A percentile compares a stretch with the other conserved stretches of the same genome.
Evolutionary conservation across 257 asterid species (phyloP).

Genomic region (Solanum gracilifrons): DNA sequence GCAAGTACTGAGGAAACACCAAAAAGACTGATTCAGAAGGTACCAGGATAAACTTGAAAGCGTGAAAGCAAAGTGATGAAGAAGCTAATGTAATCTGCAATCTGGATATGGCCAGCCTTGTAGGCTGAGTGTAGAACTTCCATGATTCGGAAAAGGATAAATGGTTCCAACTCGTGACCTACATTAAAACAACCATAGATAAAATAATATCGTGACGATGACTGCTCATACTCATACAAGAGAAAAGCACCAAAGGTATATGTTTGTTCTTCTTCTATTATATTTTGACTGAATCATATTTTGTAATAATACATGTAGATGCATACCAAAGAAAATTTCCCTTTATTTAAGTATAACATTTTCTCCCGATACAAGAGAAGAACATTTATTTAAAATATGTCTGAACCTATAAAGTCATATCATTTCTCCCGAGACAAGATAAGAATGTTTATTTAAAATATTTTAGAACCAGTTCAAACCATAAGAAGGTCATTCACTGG

Average conservation of each 20-base stretch:
- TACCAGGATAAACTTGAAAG: slow-evolving; percentile 72
- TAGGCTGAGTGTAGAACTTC: slow-evolving; percentile 71
- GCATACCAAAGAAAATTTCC: background rate
- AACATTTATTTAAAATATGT: background rate
- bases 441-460: background rate
- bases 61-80: slow-evolving; percentile 63
- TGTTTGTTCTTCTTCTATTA: background rate
- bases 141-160: slow-evolving; percentile 38
- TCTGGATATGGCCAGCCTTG: slow-evolving; percentile 63
- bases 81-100: slow-evolving; percentile 73
- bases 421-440: background rate
- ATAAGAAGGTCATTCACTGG: background rate
- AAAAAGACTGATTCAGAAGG: background rate
- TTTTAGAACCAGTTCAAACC: background rate
- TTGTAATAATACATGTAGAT: background rate
- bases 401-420: background rate
- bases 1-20: background rate
- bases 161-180: slow-evolving; percentile 54
- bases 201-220: background rate
- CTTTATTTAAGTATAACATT: background rate
- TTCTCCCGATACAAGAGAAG: background rate
- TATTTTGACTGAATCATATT: background rate
- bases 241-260: background rate
- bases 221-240: background rate
- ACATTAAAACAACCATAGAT: slow-evolving; percentile 6